Percentiles rank a stretch among this genome's conserved stretches.
Conservation (phyloP, 2,329 filamentous ascomycete species). For the Cladosporium sp. region DNA sequence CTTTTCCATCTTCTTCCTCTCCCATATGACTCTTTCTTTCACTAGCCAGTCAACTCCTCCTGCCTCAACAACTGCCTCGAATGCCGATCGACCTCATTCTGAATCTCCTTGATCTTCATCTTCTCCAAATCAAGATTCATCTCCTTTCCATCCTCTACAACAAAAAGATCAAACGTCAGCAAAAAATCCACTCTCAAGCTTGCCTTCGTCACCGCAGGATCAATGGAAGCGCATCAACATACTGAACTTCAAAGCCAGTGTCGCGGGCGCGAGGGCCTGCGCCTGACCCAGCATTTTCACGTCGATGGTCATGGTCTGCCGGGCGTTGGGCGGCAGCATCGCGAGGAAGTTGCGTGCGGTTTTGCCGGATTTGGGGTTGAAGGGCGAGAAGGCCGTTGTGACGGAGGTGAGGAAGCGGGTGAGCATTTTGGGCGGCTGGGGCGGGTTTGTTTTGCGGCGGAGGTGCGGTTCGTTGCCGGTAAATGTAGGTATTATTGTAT, state of each 20-base stretch:
- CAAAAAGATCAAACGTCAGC: not conserved
- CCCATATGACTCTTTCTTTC: not conserved
- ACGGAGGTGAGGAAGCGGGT: constrained; percentile 83
- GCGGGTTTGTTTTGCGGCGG: not conserved
- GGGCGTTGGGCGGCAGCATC: constrained; percentile 73
- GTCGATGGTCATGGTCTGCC: constrained; percentile 68
- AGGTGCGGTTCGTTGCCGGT: not conserved
- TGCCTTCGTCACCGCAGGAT: too few relatives aligned
- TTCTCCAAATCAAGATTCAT: constrained; percentile 76
- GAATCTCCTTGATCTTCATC: constrained; percentile 76
- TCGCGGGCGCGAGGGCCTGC: constrained; percentile 61
- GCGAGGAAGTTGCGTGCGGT: constrained; percentile 85
- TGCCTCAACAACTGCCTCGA: constrained; percentile 76
- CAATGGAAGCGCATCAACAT: constrained; percentile 25
- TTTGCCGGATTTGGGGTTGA: constrained; percentile 66
- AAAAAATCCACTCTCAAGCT: too few relatives aligned
- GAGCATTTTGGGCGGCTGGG: constrained; percentile 61
- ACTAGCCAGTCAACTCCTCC: constrained; percentile 63
- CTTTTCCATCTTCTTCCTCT: too few relatives aligned
- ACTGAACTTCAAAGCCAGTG: constrained; percentile 82
- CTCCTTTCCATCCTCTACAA: constrained; percentile 83
- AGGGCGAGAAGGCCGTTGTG: constrained; percentile 85
- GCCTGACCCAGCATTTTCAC: constrained; percentile 67
- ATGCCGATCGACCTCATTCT: constrained; percentile 86
- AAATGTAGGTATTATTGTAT: too few relatives aligned